Base-by-base conservation (phyloP, 371 early-diverging fungal genomes). In the Quaeritorhiza haematococci region DNA sequence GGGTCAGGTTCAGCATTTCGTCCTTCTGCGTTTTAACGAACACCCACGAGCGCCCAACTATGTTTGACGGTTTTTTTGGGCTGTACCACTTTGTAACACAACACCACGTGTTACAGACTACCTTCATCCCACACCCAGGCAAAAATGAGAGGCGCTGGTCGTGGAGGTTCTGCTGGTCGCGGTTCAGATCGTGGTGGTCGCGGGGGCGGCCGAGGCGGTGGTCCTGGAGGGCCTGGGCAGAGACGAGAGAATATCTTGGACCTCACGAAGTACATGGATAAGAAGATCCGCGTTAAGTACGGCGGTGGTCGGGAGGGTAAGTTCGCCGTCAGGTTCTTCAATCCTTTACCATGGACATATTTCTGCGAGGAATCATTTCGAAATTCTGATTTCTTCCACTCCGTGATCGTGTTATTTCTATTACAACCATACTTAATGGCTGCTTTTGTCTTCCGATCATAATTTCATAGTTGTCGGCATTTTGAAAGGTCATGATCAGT, bases 301-400 rank as follows among this genome's bases (percentile, higher is more conserved):
- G 86, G 81, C 49, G 94, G 92, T 28, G 94, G 94, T n/a, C 83
- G 96, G 45, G 93, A 94, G 86, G 94, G 96, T 93, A 71, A 29
- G 53, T 17, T 4, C 28, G 3, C n/a, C 38, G 38, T 13, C 10
- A n/a, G 13, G n/a, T n/a, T 38, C 13, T n/a, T 5, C 28, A 30
- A 50, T n/a, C n/a, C n/a, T n/a, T n/a, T n/a, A n/a, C n/a, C n/a
- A n/a, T n/a, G n/a, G n/a, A n/a, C n/a, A n/a, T n/a, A n/a, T n/a
- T n/a, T n/a, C n/a, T n/a, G n/a, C n/a, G n/a, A n/a, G n/a, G n/a
- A n/a, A n/a, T n/a, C n/a, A n/a, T n/a, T n/a, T n/a, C n/a, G n/a
- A n/a, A n/a, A n/a, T n/a, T n/a, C n/a, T n/a, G n/a, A n/a, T n/a
- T n/a, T n/a, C n/a, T n/a, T n/a, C n/a, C n/a, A n/a, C n/a, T n/a